Percentiles rank a stretch among this genome's conserved stretches.
These are phyloP conservation scores for Clarkia xantiana DNA, from an alignment of 345 rosid species.

Conservation along the genomic window DNA sequence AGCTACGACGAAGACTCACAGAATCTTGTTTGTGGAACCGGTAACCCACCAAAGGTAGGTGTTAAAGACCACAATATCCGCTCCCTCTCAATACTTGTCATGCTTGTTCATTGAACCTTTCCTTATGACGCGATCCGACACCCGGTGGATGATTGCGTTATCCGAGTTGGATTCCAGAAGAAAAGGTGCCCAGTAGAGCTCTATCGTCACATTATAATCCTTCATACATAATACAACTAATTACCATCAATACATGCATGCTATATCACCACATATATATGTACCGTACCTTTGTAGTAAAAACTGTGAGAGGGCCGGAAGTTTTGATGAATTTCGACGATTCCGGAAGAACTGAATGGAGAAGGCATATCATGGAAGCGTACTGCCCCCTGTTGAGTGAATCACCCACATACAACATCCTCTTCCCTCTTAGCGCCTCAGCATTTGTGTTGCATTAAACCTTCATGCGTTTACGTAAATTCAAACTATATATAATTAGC, in stretches of 20 bases:
- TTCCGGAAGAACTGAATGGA: conserved; percentile 64
- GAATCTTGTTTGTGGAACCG: conserved; percentile 62
- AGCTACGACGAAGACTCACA: too few species aligned
- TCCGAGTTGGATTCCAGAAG: conserved; percentile 93
- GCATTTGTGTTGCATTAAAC: conserved; percentile 79
- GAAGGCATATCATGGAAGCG: conserved; percentile 82
- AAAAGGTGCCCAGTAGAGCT: conserved; percentile 98
- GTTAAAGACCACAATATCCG: conserved; percentile 68
- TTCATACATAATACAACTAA: too few species aligned
- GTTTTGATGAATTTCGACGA: conserved; percentile 65
- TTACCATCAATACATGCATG: too few species aligned
- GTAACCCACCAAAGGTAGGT: conserved; percentile 96
- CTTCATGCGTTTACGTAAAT: too few species aligned
- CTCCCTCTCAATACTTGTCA: conserved; percentile 78
- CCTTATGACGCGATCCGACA: conserved; percentile 68
- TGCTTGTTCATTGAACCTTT: conserved; percentile 91
- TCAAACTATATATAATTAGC: too few species aligned
- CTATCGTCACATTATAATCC: conserved; percentile 93
- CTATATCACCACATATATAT: too few species aligned
- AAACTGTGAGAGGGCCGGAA: conserved; percentile 62
- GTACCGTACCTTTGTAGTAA: too few species aligned
- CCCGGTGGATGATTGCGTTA: conserved; percentile 57
- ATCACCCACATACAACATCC: conserved; percentile 93
- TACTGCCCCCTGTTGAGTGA: conserved; percentile 87
- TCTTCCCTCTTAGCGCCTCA: conserved; percentile 77